A percentile compares a stretch with the other conserved stretches of the same genome.
Evolutionary conservation across 371 early-diverging fungal genomes (phyloP).

Genomic region (Smittium culicis): DNA sequence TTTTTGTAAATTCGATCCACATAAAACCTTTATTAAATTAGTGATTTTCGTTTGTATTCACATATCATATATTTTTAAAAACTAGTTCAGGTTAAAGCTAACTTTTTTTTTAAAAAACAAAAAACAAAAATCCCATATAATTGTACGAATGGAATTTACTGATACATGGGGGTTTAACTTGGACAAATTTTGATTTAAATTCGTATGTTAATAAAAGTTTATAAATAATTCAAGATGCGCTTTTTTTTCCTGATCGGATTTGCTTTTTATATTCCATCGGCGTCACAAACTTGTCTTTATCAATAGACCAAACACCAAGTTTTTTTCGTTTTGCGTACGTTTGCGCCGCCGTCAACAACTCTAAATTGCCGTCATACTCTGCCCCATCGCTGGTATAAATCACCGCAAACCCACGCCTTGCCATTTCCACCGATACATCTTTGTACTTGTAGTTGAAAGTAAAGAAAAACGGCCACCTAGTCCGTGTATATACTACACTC

Average conservation of each 20-base stretch:
- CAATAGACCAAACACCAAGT: slow-evolving; percentile 26
- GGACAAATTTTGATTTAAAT: too few species aligned
- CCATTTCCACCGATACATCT: slow-evolving; percentile 26
- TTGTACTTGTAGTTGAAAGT: slow-evolving; percentile 3
- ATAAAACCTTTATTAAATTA: too few species aligned
- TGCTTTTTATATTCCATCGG: slow-evolving; percentile 26
- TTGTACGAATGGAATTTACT: too few species aligned
- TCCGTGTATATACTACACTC: slow-evolving; percentile 22
- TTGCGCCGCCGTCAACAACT: slow-evolving; percentile 13
- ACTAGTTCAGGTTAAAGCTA: too few species aligned
- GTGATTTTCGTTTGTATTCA: too few species aligned
- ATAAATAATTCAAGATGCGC: too few species aligned
- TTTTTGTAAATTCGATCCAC: too few species aligned
- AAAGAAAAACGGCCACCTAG: slow-evolving; percentile 9
- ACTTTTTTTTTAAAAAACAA: too few species aligned
- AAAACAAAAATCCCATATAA: too few species aligned
- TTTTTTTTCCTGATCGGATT: neutral
- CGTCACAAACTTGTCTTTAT: slow-evolving; percentile 14
- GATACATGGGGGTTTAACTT: too few species aligned
- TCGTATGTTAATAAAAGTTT: too few species aligned
- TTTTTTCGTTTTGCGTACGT: slow-evolving; percentile 16
- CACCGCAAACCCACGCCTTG: slow-evolving; percentile 18
- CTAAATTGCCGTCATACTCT: slow-evolving; percentile 25
- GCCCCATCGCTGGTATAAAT: slow-evolving; percentile 27
- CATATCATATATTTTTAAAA: too few species aligned